These are phyloP conservation scores for Hypoxylon sp. DNA, from an alignment of 2,329 filamentous ascomycete genomes.

Conservation along the genomic window DNA sequence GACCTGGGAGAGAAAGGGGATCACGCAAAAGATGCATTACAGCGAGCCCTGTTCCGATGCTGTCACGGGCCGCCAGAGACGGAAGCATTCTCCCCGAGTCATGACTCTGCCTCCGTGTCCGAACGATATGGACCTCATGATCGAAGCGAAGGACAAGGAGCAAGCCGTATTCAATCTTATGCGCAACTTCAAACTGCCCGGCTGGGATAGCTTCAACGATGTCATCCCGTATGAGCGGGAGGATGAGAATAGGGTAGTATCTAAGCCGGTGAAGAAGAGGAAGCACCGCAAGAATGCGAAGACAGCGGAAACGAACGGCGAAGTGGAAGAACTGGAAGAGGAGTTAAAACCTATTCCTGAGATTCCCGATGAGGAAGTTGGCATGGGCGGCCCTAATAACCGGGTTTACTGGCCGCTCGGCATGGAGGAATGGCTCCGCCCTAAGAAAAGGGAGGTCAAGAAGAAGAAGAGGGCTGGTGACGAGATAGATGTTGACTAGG, in stretches of 20 bases:
- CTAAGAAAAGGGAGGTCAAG: conserved; percentile 79
- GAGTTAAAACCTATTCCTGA: conserved; percentile 60
- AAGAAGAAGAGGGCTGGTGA: conserved; percentile 60
- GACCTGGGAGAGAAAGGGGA: conserved; percentile 87
- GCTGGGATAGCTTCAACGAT: conserved; percentile 81
- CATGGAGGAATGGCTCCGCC: conserved; percentile 91
- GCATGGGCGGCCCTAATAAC: conserved; percentile 86
- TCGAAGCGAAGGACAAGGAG: conserved; percentile 98
- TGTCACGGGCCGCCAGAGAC: conserved; percentile 81
- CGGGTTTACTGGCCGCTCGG: conserved; percentile 92
- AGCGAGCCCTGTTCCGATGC: conserved; percentile 85
- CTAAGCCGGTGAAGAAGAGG: conserved; percentile 65
- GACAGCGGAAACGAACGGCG: conserved; percentile 53
- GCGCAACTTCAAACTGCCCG: conserved; percentile 87
- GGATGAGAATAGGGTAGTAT: conserved; percentile 77
- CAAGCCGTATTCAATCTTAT: conserved; percentile 96
- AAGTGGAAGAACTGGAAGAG: conserved; percentile 58
- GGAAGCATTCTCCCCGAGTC: conserved; percentile 89
- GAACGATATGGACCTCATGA: conserved; percentile 94
- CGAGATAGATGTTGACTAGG: conserved; percentile 53
- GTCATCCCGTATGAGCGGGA: conserved; percentile 81
- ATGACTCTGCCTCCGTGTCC: conserved; percentile 85
- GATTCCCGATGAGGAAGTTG: conserved; percentile 77
- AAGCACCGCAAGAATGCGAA: conserved; percentile 59
- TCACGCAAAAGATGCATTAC: conserved; percentile 97